phyloP scores from a whole-genome alignment of 2,329 filamentous ascomycete genomes.

The Pezicula carpinea region DNA sequence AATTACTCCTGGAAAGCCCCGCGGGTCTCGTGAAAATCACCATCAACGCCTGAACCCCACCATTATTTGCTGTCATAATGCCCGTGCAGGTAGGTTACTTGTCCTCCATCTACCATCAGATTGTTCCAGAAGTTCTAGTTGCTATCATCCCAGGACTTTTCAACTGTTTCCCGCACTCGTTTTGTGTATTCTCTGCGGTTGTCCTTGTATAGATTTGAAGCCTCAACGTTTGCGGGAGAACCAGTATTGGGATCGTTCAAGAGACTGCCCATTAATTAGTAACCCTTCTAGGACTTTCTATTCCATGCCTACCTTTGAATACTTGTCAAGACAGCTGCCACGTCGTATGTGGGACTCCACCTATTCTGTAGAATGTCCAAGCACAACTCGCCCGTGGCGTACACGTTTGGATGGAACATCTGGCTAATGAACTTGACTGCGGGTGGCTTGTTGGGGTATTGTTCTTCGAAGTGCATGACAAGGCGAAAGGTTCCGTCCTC shows the following conservation, averaged over 20 bases:
- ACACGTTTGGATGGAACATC: constrained; percentile 99
- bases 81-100: constrained; percentile 1
- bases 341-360: constrained; percentile 98
- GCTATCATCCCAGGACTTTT: constrained; percentile 91
- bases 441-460: constrained; percentile 97
- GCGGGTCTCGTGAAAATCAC: constrained; percentile 4
- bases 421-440: constrained; percentile 97
- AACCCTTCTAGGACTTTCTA: not conserved
- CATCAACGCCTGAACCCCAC: constrained; percentile 20
- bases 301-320: constrained; percentile 75
- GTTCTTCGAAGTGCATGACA: constrained; percentile 98
- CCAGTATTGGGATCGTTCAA: constrained; percentile 99
- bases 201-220: constrained; percentile 97
- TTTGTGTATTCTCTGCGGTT: constrained; percentile 96
- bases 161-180: constrained; percentile 89
- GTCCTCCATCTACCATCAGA: not conserved
- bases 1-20: constrained; percentile 4
- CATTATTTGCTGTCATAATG: constrained; percentile 13
- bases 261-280: constrained; percentile 53
- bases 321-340: constrained; percentile 92
- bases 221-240: constrained; percentile 95
- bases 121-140: constrained; percentile 42
- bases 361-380: constrained; percentile 95
- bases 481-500: constrained; percentile 97
- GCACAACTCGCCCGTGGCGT: constrained; percentile 93